phyloP scores from a whole-genome alignment of 208 protist species.

The Trypanosoma avium region DNA sequence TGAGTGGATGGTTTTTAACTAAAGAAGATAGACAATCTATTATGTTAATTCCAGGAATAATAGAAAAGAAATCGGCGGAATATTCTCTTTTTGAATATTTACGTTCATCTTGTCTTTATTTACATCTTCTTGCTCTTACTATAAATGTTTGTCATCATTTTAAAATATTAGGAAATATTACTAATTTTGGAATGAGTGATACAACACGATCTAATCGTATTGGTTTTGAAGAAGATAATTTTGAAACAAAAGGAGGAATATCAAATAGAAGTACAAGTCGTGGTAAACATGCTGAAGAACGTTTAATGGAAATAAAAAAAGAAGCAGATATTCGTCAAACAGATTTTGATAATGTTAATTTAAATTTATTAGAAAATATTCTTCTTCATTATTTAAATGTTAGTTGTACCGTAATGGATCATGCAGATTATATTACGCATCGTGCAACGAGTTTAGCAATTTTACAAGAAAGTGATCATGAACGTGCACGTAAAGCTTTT shows the following conservation, averaged over 20 bases:
- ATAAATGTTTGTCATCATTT: conserved; percentile 37
- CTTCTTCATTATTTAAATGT: conserved; percentile 79
- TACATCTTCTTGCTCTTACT: conserved; percentile 56
- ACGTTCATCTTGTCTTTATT: conserved; percentile 49
- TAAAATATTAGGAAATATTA: conserved; percentile 26
- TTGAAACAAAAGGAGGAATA: neutral
- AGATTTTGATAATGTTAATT: conserved; percentile 40
- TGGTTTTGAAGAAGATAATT: conserved; percentile 14
- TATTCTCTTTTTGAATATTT: conserved; percentile 58
- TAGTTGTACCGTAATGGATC: conserved; percentile 33
- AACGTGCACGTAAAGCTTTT: conserved; percentile 23
- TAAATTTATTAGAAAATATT: conserved; percentile 55
- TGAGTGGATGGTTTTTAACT: conserved; percentile 38
- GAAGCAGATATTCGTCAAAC: conserved; percentile 43
- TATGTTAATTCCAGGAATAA: neutral
- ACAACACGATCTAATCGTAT: conserved; percentile 3
- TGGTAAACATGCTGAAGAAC: conserved; percentile 3
- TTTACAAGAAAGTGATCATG: conserved; percentile 7
- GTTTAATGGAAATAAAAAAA: conserved; percentile 5
- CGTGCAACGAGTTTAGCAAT: conserved; percentile 40
- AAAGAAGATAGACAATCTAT: conserved; percentile 12
- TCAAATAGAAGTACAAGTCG: neutral
- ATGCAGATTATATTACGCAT: conserved; percentile 68
- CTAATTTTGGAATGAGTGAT: conserved; percentile 8
- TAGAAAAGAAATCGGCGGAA: conserved; percentile 34